Evolutionary conservation across 2,329 filamentous ascomycete genomes (phyloP).

Genomic region (Verticillium albo-atrum): DNA sequence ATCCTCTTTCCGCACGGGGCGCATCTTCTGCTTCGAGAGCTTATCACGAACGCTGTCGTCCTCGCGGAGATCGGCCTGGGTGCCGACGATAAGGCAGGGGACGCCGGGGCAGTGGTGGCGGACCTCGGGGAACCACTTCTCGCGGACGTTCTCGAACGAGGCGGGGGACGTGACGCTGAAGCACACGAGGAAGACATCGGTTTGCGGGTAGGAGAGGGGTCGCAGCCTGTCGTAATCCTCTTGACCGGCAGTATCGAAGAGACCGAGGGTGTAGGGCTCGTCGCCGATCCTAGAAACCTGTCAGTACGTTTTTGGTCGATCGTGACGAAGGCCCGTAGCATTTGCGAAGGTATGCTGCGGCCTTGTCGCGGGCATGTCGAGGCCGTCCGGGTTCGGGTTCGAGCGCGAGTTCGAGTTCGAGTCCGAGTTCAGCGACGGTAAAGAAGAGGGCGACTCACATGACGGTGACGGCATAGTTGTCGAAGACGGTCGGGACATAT

Average conservation of each 20-base stretch:
- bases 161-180: slow-evolving; percentile 97
- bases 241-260: slow-evolving; percentile 98
- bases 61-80: slow-evolving; percentile 92
- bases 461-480: slow-evolving; percentile 99
- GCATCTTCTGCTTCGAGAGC: slow-evolving; percentile 93
- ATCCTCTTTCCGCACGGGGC: slow-evolving; percentile 84
- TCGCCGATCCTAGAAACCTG: slow-evolving; percentile 78
- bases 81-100: slow-evolving; percentile 95
- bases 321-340: background rate
- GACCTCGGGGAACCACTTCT: slow-evolving; percentile 99
- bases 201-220: slow-evolving; percentile 95
- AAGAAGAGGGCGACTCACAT: slow-evolving; percentile 67
- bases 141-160: slow-evolving; percentile 97
- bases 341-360: background rate
- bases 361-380: too few relatives aligned
- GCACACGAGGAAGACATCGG: slow-evolving; percentile 97
- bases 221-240: slow-evolving; percentile 98
- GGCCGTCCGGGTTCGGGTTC: too few relatives aligned
- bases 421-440: too few relatives aligned
- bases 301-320: background rate
- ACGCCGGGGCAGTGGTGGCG: slow-evolving; percentile 98
- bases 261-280: slow-evolving; percentile 93
- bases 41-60: slow-evolving; percentile 86
- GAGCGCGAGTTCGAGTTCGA: too few relatives aligned
- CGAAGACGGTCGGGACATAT: slow-evolving; percentile 99